A percentile compares a stretch with the other conserved stretches of the same genome.
Evolutionary conservation across 306 rosid species (phyloP).

Genomic region (Coriaria nepalensis): DNA sequence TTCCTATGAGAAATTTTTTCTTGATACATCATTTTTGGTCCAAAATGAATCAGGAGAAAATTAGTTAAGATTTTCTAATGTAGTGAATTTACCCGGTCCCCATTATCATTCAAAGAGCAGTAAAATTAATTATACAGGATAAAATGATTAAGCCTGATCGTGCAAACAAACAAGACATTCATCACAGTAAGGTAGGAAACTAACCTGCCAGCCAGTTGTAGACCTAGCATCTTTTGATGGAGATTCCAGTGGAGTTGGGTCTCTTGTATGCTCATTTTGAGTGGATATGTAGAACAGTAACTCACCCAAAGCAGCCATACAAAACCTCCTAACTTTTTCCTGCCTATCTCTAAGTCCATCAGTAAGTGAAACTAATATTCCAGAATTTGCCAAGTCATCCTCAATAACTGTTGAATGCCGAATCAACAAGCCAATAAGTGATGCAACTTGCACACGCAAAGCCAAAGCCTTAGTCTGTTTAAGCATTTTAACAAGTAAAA

Average conservation of each 20-base stretch:
- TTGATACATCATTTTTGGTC: too few species aligned
- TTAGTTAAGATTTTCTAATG: too few species aligned
- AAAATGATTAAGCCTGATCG: constrained; percentile 13
- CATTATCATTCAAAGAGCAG: not conserved
- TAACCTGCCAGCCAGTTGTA: constrained; percentile 79
- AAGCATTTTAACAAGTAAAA: constrained; percentile 70
- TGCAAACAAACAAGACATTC: constrained; percentile 13
- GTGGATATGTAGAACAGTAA: constrained; percentile 84
- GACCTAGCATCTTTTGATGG: constrained; percentile 64
- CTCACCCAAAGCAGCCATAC: constrained; percentile 97
- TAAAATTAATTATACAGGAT: not conserved
- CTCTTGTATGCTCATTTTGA: constrained; percentile 59
- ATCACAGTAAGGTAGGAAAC: constrained; percentile 18
- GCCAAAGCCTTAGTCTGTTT: constrained; percentile 73
- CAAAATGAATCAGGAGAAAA: too few species aligned
- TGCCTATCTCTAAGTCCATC: constrained; percentile 95
- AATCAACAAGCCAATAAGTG: constrained; percentile 78
- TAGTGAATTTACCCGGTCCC: too few species aligned
- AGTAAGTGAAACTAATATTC: constrained; percentile 64
- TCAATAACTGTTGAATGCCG: constrained; percentile 83
- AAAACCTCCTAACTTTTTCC: constrained; percentile 92
- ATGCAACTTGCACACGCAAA: constrained; percentile 88
- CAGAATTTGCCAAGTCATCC: constrained; percentile 76
- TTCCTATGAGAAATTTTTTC: too few species aligned
- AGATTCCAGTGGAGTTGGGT: constrained; percentile 53